Evolutionary conservation across 2,329 filamentous ascomycete species (phyloP).

Genomic region (Pestalotiopsis sp.): DNA sequence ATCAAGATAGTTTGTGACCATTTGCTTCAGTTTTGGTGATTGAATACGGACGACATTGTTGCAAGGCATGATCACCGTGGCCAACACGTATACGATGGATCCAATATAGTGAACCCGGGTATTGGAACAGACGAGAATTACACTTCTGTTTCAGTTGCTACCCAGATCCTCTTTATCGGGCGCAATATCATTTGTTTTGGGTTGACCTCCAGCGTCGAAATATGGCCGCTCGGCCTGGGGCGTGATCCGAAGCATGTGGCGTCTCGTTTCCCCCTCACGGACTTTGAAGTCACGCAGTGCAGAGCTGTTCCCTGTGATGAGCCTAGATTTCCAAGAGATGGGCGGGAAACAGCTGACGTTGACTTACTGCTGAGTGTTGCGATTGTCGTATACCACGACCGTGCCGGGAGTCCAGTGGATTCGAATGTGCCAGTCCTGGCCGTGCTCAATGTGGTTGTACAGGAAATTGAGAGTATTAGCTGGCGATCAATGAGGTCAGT

Average conservation of each 20-base stretch:
- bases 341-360: neutral
- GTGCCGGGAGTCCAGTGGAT: constrained; percentile 16
- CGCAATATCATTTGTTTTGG: no score
- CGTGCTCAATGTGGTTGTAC: constrained; percentile 17
- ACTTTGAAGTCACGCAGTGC: constrained; percentile 22
- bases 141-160: no score
- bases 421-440: constrained; percentile 17
- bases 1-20: no score
- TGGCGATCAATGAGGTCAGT: neutral
- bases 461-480: constrained; percentile 15
- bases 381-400: constrained; percentile 22
- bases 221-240: constrained; percentile 34
- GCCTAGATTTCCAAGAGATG: neutral
- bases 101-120: no score
- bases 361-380: constrained; percentile 24
- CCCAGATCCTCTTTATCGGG: no score
- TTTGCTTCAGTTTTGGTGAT: no score
- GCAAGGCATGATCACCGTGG: no score
- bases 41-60: no score
- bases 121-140: no score
- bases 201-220: constrained; percentile 7
- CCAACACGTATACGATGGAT: no score
- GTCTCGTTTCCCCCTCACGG: constrained; percentile 18
- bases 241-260: constrained; percentile 33
- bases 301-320: constrained; percentile 15